These are phyloP conservation scores for baker's yeast (Saccharomyces cerevisiae) DNA, from an alignment of 805 yeast genomes.

Conservation along the genomic window DNA sequence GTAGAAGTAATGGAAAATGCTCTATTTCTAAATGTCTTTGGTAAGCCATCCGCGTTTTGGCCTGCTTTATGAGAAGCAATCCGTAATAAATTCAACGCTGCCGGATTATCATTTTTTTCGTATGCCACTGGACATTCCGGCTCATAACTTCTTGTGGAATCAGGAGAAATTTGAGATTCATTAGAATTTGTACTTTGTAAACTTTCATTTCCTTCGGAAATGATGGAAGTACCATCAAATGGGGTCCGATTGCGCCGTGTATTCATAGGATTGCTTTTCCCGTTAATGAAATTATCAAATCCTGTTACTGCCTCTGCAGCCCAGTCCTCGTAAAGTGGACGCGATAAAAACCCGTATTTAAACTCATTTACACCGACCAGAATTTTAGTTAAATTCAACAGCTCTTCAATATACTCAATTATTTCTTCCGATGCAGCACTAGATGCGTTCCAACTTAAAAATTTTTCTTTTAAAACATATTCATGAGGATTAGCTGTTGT, in stretches of 20 bases:
- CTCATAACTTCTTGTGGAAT: slow-evolving; percentile 5
- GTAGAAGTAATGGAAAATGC: slow-evolving; percentile 33
- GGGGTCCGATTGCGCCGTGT: slow-evolving; percentile 1
- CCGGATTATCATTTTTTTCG: slow-evolving; percentile 5
- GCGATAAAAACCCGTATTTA: slow-evolving; percentile 43
- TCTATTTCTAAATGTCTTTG: slow-evolving; percentile 30
- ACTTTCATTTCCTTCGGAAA: slow-evolving; percentile 7
- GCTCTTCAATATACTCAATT: slow-evolving; percentile 42
- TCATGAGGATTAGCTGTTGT: slow-evolving; percentile 19
- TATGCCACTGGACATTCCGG: slow-evolving; percentile 9
- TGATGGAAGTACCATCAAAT: slow-evolving; percentile 4
- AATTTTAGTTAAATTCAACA: slow-evolving; percentile 34
- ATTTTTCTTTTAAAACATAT: slow-evolving; percentile 31
- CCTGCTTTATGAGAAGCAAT: slow-evolving; percentile 23
- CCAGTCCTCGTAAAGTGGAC: slow-evolving; percentile 38
- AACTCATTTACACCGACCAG: slow-evolving; percentile 43
- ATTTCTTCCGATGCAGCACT: slow-evolving; percentile 43
- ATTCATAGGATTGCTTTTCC: slow-evolving; percentile 2
- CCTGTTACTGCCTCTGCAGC: slow-evolving; percentile 36
- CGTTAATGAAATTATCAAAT: slow-evolving; percentile 24
- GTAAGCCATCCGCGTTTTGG: slow-evolving; percentile 12
- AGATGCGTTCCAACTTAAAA: slow-evolving; percentile 45
- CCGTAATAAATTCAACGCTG: slow-evolving; percentile 17
- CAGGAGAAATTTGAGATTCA: slow-evolving; percentile 1
- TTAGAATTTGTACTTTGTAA: slow-evolving; percentile 2